Evolutionary conservation across 2,329 filamentous ascomycete species (phyloP).

Genomic region (Diaporthe longicolla): DNA sequence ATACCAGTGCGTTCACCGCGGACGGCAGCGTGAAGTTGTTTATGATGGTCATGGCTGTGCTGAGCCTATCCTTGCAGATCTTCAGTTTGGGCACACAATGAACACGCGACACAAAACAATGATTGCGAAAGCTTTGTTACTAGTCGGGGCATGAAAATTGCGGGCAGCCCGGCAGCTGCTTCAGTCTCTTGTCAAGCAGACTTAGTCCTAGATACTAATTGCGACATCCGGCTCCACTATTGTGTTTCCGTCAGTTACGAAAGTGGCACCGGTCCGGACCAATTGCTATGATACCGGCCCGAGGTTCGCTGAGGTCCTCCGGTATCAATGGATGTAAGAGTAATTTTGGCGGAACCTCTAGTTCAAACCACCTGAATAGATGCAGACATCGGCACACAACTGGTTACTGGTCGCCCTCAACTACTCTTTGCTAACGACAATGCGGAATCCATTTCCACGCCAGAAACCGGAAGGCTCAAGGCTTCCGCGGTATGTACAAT

Average conservation of each 20-base stretch:
- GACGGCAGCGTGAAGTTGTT: not conserved
- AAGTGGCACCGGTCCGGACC: not conserved
- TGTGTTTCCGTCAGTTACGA: not conserved
- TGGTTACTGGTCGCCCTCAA: too few relatives aligned
- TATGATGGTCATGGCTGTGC: slow-evolving; percentile 12
- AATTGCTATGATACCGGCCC: not conserved
- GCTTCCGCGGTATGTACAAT: not conserved
- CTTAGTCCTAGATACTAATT: not conserved
- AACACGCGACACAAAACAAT: too few relatives aligned
- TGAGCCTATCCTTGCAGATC: too few relatives aligned
- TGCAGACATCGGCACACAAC: too few relatives aligned
- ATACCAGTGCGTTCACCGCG: not conserved
- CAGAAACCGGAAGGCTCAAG: not conserved
- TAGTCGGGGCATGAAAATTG: too few relatives aligned
- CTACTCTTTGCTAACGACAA: not conserved
- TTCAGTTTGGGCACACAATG: too few relatives aligned
- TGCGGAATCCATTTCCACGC: not conserved
- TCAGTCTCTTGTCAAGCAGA: too few relatives aligned
- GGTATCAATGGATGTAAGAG: too few relatives aligned
- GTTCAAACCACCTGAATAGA: too few relatives aligned
- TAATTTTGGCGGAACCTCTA: too few relatives aligned
- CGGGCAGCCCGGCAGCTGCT: too few relatives aligned
- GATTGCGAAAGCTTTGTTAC: too few relatives aligned
- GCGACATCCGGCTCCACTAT: slow-evolving; percentile 6
- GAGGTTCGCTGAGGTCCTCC: not conserved